Percentiles rank a stretch among this genome's conserved stretches.
These are phyloP conservation scores for Fusarium hainanense DNA, from an alignment of 2,329 filamentous ascomycete species.

Conservation along the genomic window DNA sequence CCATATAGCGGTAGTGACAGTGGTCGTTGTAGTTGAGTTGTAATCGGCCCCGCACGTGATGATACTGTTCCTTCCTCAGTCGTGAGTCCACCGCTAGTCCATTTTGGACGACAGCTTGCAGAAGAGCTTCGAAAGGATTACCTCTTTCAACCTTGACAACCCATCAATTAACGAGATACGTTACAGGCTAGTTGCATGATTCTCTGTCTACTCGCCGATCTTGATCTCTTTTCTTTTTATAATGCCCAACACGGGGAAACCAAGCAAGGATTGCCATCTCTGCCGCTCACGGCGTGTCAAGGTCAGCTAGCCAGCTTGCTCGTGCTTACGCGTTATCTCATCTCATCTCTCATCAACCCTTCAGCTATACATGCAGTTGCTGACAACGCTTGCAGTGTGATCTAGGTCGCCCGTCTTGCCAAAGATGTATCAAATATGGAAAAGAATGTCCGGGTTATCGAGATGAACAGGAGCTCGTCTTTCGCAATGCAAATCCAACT, in stretches of 20 bases:
- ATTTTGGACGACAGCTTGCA: conserved; percentile 11
- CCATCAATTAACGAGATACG: conserved; percentile 15
- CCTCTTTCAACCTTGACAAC: conserved; percentile 40
- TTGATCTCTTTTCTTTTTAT: background rate
- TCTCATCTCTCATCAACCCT: conserved; percentile 2
- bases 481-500: conserved; percentile 50
- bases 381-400: conserved; percentile 51
- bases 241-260: conserved; percentile 57
- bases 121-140: conserved; percentile 44
- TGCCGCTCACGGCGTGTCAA: conserved; percentile 56
- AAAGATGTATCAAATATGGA: conserved; percentile 56
- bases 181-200: background rate
- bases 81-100: conserved; percentile 33
- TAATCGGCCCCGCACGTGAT: conserved; percentile 28
- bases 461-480: conserved; percentile 54
- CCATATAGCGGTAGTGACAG: background rate
- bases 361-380: background rate
- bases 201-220: background rate
- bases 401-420: conserved; percentile 53
- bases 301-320: conserved; percentile 45
- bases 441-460: conserved; percentile 55
- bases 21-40: background rate
- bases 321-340: conserved; percentile 16
- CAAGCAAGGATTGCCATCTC: conserved; percentile 56
- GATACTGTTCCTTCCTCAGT: background rate